Percentiles rank a stretch among this genome's conserved stretches.
These are phyloP conservation scores for Sphaerulina vaccinii DNA, from an alignment of 2,329 filamentous ascomycete species.

Conservation along the genomic window DNA sequence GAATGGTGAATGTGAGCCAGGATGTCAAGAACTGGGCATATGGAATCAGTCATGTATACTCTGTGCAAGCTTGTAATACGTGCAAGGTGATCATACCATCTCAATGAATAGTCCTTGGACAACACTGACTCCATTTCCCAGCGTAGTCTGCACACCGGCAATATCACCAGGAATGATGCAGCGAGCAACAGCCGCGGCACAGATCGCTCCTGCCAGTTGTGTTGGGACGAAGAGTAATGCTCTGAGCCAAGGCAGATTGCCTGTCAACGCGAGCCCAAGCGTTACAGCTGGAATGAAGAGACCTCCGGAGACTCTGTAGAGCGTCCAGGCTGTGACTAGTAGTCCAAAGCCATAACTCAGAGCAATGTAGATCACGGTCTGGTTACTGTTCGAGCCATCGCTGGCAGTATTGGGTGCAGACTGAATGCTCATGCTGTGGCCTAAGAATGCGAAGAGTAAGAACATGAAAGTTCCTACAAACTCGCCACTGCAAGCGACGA, in stretches of 20 bases:
- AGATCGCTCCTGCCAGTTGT: slow-evolving; percentile 35
- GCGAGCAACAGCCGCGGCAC: slow-evolving; percentile 33
- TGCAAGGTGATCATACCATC: slow-evolving; percentile 33
- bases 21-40: slow-evolving; percentile 32
- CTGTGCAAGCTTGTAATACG: no score
- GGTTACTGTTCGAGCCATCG: slow-evolving; percentile 41
- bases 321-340: slow-evolving; percentile 41
- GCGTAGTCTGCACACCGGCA: slow-evolving; percentile 30
- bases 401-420: slow-evolving; percentile 39
- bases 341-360: slow-evolving; percentile 41
- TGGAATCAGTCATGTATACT: neutral
- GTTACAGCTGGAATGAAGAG: slow-evolving; percentile 37
- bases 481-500: slow-evolving; percentile 25
- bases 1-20: slow-evolving; percentile 34
- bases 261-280: slow-evolving; percentile 33
- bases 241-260: slow-evolving; percentile 29
- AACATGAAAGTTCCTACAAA: slow-evolving; percentile 46
- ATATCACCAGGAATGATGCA: slow-evolving; percentile 35
- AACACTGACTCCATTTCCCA: slow-evolving; percentile 30
- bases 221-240: slow-evolving; percentile 31
- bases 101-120: slow-evolving; percentile 38
- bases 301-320: slow-evolving; percentile 36
- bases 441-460: slow-evolving; percentile 38
- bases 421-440: slow-evolving; percentile 9
- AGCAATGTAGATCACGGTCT: slow-evolving; percentile 34